These are phyloP conservation scores for Penicillium paxilli DNA, from an alignment of 495 filamentous ascomycete species.

Conservation along the genomic window DNA sequence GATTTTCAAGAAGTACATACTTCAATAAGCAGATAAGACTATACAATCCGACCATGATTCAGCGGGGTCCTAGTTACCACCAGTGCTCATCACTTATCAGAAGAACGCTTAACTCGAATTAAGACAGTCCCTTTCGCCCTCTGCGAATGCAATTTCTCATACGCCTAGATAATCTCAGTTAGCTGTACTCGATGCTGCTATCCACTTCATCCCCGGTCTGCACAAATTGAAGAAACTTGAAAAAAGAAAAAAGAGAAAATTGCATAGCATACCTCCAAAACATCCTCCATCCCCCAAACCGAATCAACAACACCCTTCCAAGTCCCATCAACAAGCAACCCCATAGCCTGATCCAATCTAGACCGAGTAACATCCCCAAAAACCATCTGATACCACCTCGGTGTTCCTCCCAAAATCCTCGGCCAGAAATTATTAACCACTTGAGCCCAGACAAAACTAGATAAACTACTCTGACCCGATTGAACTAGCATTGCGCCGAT, in stretches of 20 bases:
- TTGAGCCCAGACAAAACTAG: background rate
- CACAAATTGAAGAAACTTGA: too few relatives aligned
- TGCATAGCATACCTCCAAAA: background rate
- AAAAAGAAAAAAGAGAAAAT: background rate
- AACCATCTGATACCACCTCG: background rate
- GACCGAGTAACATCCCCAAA: background rate
- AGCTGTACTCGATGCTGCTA: too few relatives aligned
- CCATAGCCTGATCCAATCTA: background rate
- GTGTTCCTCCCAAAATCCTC: background rate
- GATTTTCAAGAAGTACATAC: too few relatives aligned
- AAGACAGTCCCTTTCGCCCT: background rate
- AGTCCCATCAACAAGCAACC: background rate
- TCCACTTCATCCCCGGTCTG: too few relatives aligned
- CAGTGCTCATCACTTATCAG: too few relatives aligned
- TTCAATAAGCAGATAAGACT: too few relatives aligned
- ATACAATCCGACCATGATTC: too few relatives aligned
- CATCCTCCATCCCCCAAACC: slow-evolving; percentile 1
- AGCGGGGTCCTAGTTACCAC: too few relatives aligned
- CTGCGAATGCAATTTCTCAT: background rate
- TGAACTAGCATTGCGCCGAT: slow-evolving; percentile 1
- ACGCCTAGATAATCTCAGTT: background rate
- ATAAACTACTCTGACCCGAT: background rate
- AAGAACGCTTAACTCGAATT: background rate
- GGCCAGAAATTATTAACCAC: background rate
- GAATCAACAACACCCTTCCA: background rate